phyloP scores from a whole-genome alignment of 1,284 basidiomycete species.

The Xerocomus nothofagi region DNA sequence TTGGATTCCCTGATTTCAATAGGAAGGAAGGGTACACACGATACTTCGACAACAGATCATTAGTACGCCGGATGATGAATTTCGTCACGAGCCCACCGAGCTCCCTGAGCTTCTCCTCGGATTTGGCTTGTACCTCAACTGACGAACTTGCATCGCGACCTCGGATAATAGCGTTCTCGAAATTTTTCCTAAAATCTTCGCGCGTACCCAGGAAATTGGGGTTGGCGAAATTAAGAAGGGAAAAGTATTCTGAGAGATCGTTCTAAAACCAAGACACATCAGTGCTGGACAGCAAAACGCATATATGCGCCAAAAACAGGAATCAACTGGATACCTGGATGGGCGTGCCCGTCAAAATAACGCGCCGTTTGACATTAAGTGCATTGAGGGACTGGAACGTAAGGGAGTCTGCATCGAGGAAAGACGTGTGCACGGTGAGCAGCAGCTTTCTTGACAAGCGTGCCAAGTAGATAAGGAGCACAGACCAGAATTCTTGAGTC shows the following conservation, averaged over 20 bases:
- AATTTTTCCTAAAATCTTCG: slow-evolving; percentile 95
- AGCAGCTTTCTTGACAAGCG: not conserved
- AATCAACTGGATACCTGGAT: slow-evolving; percentile 63
- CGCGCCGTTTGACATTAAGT: slow-evolving; percentile 90
- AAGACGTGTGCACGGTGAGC: slow-evolving; percentile 14
- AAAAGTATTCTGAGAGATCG: slow-evolving; percentile 96
- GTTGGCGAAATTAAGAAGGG: slow-evolving; percentile 94
- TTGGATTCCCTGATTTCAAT: not conserved
- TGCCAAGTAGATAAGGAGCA: slow-evolving; percentile 12
- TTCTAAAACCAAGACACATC: slow-evolving; percentile 55
- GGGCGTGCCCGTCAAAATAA: slow-evolving; percentile 95
- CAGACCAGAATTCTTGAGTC: slow-evolving; percentile 93
- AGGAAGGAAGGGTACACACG: slow-evolving; percentile 50
- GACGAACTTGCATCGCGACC: slow-evolving; percentile 92
- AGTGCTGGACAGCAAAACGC: not conserved
- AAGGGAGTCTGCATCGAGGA: slow-evolving; percentile 60
- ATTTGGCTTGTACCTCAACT: slow-evolving; percentile 77
- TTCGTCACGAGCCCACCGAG: slow-evolving; percentile 89
- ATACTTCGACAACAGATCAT: slow-evolving; percentile 97
- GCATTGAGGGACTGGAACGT: slow-evolving; percentile 88
- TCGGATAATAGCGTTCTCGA: slow-evolving; percentile 90
- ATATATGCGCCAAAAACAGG: slow-evolving; percentile 1
- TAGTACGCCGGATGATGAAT: slow-evolving; percentile 97
- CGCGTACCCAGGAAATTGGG: slow-evolving; percentile 93
- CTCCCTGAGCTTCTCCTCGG: slow-evolving; percentile 92